Evolutionary conservation across 768 basidiomycete genomes (phyloP).

Genomic region (Phanerodontia chrysosporium): DNA sequence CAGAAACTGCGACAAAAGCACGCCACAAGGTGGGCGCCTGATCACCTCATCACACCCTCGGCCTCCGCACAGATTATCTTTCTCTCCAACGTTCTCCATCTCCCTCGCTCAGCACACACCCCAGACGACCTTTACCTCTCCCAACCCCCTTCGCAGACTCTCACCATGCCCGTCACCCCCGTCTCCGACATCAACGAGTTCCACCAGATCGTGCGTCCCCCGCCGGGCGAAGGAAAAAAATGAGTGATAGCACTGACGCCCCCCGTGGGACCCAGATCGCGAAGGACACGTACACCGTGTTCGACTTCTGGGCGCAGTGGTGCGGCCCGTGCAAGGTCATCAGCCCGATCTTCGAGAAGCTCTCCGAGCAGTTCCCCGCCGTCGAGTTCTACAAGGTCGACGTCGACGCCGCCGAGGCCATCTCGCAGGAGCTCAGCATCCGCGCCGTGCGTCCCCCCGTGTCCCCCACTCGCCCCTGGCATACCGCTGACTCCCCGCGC

Average conservation of each 20-base stretch:
- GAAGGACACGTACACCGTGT: conserved; percentile 41
- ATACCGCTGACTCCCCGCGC: too few relatives aligned
- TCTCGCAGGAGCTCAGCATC: conserved; percentile 55
- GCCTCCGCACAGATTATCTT: background rate
- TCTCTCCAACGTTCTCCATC: background rate
- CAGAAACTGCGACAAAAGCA: background rate
- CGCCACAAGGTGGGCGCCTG: background rate
- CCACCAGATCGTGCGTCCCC: conserved; percentile 5
- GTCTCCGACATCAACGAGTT: conserved; percentile 19
- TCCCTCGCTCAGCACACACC: background rate
- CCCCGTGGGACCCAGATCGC: conserved; percentile 32
- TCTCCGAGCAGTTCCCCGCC: conserved; percentile 34
- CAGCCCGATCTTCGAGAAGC: conserved; percentile 59
- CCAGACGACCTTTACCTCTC: background rate
- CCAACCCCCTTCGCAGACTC: background rate
- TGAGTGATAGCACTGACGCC: too few relatives aligned
- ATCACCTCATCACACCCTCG: background rate
- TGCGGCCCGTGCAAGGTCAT: conserved; percentile 69
- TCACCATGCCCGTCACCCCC: conserved; percentile 17
- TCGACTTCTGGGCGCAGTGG: conserved; percentile 81
- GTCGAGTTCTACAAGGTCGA: conserved; percentile 73
- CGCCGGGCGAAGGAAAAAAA: too few relatives aligned
- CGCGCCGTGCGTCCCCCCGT: conserved; percentile 47
- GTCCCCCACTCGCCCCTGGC: background rate
- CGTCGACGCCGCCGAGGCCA: conserved; percentile 53